A percentile compares a stretch with the other conserved stretches of the same genome.
These are phyloP conservation scores for Arxiozyma slooffiae DNA, from an alignment of 1,139 yeast genomes.

Conservation along the genomic window DNA sequence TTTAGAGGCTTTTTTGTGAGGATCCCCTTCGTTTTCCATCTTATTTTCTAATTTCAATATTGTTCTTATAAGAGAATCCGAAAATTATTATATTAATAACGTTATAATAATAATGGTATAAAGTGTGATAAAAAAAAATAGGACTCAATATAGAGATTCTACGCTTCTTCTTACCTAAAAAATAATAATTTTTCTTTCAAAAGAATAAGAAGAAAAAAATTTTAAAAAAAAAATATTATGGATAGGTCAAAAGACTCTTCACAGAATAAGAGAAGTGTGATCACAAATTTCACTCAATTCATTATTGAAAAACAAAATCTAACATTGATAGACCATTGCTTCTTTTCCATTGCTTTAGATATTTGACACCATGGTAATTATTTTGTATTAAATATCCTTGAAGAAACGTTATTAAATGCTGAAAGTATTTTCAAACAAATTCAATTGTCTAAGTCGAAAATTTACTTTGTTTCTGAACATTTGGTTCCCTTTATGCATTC, in stretches of 20 bases:
- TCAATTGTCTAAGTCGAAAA: conserved; percentile 85
- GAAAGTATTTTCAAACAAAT: conserved; percentile 38
- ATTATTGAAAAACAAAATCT: neutral
- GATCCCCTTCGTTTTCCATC: no score
- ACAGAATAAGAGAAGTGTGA: no score
- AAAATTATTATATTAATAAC: no score
- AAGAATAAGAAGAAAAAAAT: neutral
- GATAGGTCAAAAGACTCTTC: neutral
- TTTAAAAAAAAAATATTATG: neutral
- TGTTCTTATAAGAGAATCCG: no score
- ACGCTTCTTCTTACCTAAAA: neutral
- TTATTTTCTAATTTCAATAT: no score
- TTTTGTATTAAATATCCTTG: conserved; percentile 64
- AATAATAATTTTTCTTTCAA: no score
- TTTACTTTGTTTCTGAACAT: conserved; percentile 89
- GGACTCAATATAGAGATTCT: no score
- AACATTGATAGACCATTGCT: neutral
- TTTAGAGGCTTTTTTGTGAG: no score
- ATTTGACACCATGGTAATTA: neutral
- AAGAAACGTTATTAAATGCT: conserved; percentile 56
- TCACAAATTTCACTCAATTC: neutral
- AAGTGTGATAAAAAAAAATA: no score
- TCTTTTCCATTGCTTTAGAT: conserved; percentile 1
- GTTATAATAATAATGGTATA: no score
- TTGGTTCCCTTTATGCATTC: conserved; percentile 72